These are phyloP conservation scores for Aspergillus saccharolyticus DNA, from an alignment of 495 filamentous ascomycete species.

Conservation along the genomic window DNA sequence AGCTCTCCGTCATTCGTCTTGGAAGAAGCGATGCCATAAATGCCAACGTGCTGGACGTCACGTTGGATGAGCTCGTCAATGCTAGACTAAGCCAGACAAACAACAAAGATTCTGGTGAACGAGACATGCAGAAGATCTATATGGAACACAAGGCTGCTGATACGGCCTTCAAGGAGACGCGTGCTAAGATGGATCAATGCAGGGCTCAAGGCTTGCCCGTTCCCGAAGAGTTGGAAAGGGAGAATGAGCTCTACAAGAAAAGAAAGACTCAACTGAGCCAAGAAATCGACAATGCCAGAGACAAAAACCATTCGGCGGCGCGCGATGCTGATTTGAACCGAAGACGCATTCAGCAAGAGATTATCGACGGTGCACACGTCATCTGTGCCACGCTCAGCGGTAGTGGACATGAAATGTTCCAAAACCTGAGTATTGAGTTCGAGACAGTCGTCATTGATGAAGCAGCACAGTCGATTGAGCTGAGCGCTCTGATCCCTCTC, in stretches of 20 bases:
- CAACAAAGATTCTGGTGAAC: constrained; percentile 40
- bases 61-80: constrained; percentile 86
- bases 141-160: constrained; percentile 76
- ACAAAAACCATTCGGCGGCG: constrained; percentile 67
- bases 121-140: constrained; percentile 71
- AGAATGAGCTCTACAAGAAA: constrained; percentile 71
- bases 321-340: constrained; percentile 82
- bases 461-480: constrained; percentile 94
- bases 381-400: constrained; percentile 94
- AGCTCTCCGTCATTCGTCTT: constrained; percentile 81
- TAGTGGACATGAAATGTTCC: constrained; percentile 97
- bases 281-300: constrained; percentile 78
- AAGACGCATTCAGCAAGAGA: constrained; percentile 79
- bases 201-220: constrained; percentile 56
- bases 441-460: constrained; percentile 98
- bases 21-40: constrained; percentile 93
- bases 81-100: constrained; percentile 52
- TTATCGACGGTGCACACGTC: constrained; percentile 84
- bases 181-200: constrained; percentile 65
- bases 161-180: constrained; percentile 59
- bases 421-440: constrained; percentile 88
- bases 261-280: constrained; percentile 70
- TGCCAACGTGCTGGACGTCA: constrained; percentile 81
- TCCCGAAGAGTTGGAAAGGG: constrained; percentile 61
- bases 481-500: constrained; percentile 92